Percentiles rank a stretch among this genome's conserved stretches.
These are phyloP conservation scores for Flaveria robusta DNA, from an alignment of 129 eudicot genomes.

Conservation along the genomic window DNA sequence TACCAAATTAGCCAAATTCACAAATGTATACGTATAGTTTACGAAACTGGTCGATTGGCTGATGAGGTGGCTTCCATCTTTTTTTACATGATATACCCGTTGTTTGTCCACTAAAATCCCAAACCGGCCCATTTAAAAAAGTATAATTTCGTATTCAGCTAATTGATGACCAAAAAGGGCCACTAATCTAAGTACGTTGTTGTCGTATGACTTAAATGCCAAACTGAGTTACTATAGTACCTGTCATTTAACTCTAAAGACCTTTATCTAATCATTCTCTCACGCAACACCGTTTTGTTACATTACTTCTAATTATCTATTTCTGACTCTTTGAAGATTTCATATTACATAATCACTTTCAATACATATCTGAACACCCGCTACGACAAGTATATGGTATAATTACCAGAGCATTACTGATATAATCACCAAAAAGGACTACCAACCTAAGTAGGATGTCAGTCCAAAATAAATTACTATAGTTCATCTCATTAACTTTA, in stretches of 20 bases:
- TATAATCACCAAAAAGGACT: neutral
- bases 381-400: neutral
- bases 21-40: neutral
- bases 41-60: neutral
- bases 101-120: neutral
- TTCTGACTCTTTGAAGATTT: neutral
- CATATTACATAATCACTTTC: neutral
- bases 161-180: neutral
- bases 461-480: neutral
- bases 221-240: neutral
- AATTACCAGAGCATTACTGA: neutral
- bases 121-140: neutral
- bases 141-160: neutral
- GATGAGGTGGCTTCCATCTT: no score
- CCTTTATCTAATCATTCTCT: neutral
- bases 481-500: conserved; percentile 1
- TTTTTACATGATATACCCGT: no score
- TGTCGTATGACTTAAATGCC: neutral
- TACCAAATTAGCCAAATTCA: neutral
- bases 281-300: neutral
- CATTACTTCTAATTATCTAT: neutral
- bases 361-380: neutral
- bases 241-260: neutral
- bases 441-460: neutral
- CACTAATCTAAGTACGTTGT: neutral